Conservation (phyloP, 129 eudicot species). For the Erigeron canadensis region DNA sequence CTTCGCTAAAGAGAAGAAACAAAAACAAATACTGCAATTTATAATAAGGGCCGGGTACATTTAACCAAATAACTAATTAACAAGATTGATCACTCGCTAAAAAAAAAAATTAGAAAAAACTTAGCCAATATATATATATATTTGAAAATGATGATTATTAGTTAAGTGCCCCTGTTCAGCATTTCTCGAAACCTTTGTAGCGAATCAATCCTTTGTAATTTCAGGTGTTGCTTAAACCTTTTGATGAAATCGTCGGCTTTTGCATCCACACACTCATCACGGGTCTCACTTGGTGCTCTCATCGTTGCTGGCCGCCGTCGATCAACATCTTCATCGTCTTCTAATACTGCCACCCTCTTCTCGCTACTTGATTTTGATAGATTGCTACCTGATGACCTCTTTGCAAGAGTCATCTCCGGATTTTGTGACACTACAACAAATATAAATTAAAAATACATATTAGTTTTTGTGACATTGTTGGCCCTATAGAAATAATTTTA, state of each 20-base stretch:
- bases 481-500: too few species aligned
- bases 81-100: too few species aligned
- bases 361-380: constrained; percentile 39
- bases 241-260: constrained; percentile 75
- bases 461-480: not conserved
- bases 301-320: constrained; percentile 37
- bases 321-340: constrained; percentile 25
- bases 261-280: constrained; percentile 53
- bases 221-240: constrained; percentile 62
- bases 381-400: not conserved
- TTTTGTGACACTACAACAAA: constrained; percentile 13
- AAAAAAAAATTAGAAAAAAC: too few species aligned
- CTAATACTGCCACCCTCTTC: constrained; percentile 14
- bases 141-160: too few species aligned
- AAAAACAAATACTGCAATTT: too few species aligned
- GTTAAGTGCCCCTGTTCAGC: constrained; percentile 37
- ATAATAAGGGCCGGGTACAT: too few species aligned
- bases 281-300: constrained; percentile 27
- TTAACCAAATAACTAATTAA: too few species aligned
- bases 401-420: constrained; percentile 9
- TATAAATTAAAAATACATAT: not conserved
- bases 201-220: constrained; percentile 63
- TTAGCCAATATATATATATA: too few species aligned
- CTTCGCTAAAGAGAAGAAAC: too few species aligned
- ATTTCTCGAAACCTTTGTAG: constrained; percentile 50